A percentile compares a stretch with the other conserved stretches of the same genome.
Evolutionary conservation across 306 rosid species (phyloP).

Genomic region (Trifolium dubium): DNA sequence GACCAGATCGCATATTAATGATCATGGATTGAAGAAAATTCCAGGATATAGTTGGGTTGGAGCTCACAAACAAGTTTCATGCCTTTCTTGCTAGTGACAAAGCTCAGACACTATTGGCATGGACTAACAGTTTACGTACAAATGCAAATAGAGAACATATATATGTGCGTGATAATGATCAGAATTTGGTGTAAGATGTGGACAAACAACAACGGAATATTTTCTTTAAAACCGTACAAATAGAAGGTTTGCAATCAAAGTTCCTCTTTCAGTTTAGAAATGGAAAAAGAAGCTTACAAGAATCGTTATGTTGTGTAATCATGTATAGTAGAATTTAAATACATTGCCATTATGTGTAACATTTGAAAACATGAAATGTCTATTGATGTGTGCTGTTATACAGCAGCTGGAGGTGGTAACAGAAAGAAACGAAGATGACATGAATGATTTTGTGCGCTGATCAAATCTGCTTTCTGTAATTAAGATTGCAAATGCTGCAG

Average conservation of each 20-base stretch:
- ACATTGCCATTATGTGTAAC: not conserved
- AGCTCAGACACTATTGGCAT: conserved; percentile 32
- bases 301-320: conserved; percentile 3
- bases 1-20: conserved; percentile 52
- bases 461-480: not conserved
- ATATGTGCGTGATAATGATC: too few relatives aligned
- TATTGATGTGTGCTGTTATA: conserved; percentile 2
- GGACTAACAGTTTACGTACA: conserved; percentile 24
- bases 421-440: not conserved
- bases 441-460: not conserved
- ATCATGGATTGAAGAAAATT: conserved; percentile 58
- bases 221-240: conserved; percentile 12
- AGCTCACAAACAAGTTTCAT: conserved; percentile 38
- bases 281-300: not conserved
- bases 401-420: not conserved
- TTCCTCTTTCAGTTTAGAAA: conserved; percentile 7
- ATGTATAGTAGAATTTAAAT: conserved; percentile 3
- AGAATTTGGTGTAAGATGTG: conserved; percentile 18
- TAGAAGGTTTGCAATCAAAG: conserved; percentile 12
- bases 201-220: conserved; percentile 6
- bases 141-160: not conserved
- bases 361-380: not conserved
- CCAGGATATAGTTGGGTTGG: conserved; percentile 77
- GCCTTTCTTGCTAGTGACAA: conserved; percentile 6
- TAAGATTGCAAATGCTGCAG: conserved; percentile 13